Base-by-base conservation (phyloP, 164 flowering plant species). In the Protea cynaroides region DNA sequence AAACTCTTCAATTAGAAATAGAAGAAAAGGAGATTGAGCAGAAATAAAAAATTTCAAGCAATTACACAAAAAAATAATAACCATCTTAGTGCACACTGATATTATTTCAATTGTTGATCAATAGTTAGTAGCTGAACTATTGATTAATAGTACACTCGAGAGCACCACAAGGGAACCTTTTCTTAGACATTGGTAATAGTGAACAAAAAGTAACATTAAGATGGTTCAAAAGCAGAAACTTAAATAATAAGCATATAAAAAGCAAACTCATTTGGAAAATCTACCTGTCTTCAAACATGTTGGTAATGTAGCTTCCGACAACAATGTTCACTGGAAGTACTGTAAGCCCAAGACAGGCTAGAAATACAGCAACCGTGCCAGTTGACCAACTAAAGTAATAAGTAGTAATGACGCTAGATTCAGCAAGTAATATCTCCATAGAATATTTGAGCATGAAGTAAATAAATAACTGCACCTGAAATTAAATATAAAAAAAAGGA, bases 391-490 rank as follows among this genome's bases (percentile, higher is more conserved):
- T 58, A 69, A 90, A 90, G 80, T 90, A 90, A 71, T 82, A 79
- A 49, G 75, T 47, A 0, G 96, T 90, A 62, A 90, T 62, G 63
- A 90, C 86, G 71, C 96, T 86, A 19, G 93, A 87, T 70, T 86
- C 96, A 34, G 96, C 79, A 23, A 90, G 81, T 63, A 90, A 71
- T 61, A 87, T 79, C 80, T 90, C 96, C 96, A 90, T 86, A 8
- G 87, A 87, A 75, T 86, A 90, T 71, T 90, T 90, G 67, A 90
- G 96, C 96, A 90, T 90, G 56, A 90, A 87, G 70, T 90, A 90
- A 52, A 87, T 76, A 55, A 84, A 65, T 25, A 87, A 68, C 66
- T 90, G 96, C 61, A 81, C 96, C 96, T 90, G 87, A 54, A 25
- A 65, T 29, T 29, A 63, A 14, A 25, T 57, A 15, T 47, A 23